phyloP scores from a whole-genome alignment of 106 monocot species.

The Vanilla planifolia region DNA sequence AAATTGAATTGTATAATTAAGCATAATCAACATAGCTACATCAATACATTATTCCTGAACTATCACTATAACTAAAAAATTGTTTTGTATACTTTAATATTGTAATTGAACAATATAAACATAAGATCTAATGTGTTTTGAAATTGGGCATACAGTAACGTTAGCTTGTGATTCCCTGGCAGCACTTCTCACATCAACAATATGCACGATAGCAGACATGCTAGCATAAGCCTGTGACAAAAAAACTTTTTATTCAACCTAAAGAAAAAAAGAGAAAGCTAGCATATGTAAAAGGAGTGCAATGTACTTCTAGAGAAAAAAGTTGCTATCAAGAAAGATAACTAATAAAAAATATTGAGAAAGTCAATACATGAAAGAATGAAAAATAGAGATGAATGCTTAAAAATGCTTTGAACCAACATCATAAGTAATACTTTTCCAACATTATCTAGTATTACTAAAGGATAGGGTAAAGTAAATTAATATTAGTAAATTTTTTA shows the following conservation, averaged over 20 bases:
- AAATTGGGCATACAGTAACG: slow-evolving; percentile 53
- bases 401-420: neutral
- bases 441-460: too few species aligned
- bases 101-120: too few species aligned
- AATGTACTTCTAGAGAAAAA: neutral
- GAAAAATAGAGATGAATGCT: neutral
- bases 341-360: neutral
- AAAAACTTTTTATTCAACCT: neutral
- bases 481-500: too few species aligned
- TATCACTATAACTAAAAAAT: too few species aligned
- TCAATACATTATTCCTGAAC: too few species aligned
- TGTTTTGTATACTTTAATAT: too few species aligned
- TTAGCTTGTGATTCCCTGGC: slow-evolving; percentile 69
- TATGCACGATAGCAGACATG: slow-evolving; percentile 71
- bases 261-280: neutral
- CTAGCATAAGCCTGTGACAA: slow-evolving; percentile 74
- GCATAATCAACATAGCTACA: too few species aligned
- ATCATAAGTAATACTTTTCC: neutral
- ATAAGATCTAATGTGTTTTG: too few species aligned
- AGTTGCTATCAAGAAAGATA: neutral
- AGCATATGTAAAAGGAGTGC: neutral
- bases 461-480: too few species aligned
- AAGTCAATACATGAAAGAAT: neutral
- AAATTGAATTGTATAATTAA: too few species aligned
- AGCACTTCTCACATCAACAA: slow-evolving; percentile 51